Base-by-base conservation (phyloP, 2,329 filamentous ascomycete genomes). In the Epichloe sp. region DNA sequence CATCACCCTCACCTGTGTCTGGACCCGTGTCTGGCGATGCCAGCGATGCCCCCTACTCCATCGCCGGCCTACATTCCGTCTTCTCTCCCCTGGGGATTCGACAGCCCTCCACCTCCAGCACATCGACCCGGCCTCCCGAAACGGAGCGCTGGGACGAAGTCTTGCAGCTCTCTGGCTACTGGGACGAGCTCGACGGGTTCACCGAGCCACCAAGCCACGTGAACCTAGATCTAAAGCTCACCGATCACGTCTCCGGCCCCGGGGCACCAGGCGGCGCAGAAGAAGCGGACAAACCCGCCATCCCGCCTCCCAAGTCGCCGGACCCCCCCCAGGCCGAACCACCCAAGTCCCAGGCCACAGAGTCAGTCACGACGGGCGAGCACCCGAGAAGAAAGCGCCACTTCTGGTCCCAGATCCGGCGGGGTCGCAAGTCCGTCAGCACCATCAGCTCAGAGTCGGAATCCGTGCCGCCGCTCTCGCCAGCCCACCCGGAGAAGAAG, bases 171-270 rank as follows among this genome's bases (percentile, higher is more conserved):
- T 43, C 47, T 4, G 47, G 47, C 15, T 49, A 49, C 47, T 43
- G 47, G 40, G 47, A 49, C 17, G 40, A 44, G 40, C 47, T 49
- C n/a, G 47, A 49, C 5, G 47, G 44, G 40, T 49, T 49, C 38
- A 19, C 31, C 31, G 40, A 49, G 40, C 5, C 21, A 11, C 35
- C 47, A 4, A 17, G 36, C 14, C 12, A 21, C 26, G 7, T 8
- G 10, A 40, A 3, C 0, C 26, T 26, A 8, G 8, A 31, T 1
- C 0, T 31, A 0, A 10, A 31, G 26, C 26, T 31, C 26, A 31
- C 26, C 26, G 26, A 8, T 8, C 26, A 31, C 3, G 3, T 31
- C 26, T 7, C 26, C 26, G 8, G 23, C 6, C 2, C 23, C 23
- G 23, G 23, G 1, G 23, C 23, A 10, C 2, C 26, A 31, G 26